Evolutionary conservation across 2,329 filamentous ascomycete species (phyloP), one percentile per base, ranked within the genome.

Genomic region (Pseudocercospora ulei): DNA sequence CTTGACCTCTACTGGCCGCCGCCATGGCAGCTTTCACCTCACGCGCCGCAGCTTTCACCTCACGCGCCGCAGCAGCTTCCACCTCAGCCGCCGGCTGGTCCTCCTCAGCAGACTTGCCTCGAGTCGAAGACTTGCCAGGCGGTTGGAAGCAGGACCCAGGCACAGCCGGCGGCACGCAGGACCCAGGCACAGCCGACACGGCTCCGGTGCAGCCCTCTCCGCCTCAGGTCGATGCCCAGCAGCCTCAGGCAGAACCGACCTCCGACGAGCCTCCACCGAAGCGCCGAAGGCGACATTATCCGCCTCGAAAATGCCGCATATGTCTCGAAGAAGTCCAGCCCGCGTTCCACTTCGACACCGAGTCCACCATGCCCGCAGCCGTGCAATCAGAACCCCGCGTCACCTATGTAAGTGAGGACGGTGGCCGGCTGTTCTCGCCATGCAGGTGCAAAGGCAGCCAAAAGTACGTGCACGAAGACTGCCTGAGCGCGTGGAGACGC

Each of bases 401-500:
- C 29, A 68, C 70, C 12, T 94, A 93, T 56, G 71, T 78, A 35
- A 87, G 50, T 20, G 75, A 82, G 45, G 82, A 79, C 48, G 72
- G 80, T 18, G 84, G 84, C 24, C 78, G 85, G 35, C 68, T 98
- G 17, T 73, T 96, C 52, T 81, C 82, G 38, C 90, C 90, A 22
- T 98, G 90, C 69, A 78, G 80, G 64, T 98, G 90, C 71, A 92
- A 84, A 65, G 90, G 90, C 36, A 84, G 82, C 24, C 83, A 88
- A 52, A 83, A 83, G 65, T 95, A 93, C 62, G 86, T 96, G 14
- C 90, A 98, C 61, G 85, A 95, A 62, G 81, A 78, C 18, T 98
- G 90, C 57, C 69, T 98, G 33, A 76, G 82, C 54, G 70, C 75
- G 7, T 96, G 87, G 85, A 76, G 90, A 51, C 72, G 79, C 47